Evolutionary conservation across 352 stramenopile species (phyloP).

Genomic region (Phytophthora tentaculata): DNA sequence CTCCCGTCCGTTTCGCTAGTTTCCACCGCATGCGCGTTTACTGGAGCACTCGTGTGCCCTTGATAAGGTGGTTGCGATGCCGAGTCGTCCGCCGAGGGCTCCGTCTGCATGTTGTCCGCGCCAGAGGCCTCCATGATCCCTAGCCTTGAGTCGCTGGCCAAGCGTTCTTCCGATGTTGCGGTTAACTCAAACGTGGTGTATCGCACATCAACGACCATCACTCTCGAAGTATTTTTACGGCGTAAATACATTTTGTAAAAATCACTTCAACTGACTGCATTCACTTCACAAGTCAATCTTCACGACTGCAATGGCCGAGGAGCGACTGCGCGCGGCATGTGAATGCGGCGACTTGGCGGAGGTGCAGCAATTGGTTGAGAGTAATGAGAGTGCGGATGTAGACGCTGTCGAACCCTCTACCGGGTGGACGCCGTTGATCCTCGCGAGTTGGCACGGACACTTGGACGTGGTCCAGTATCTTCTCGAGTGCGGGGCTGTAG

Average conservation of each 20-base stretch:
- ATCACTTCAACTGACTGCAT: conserved; percentile 2
- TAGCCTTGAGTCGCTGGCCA: conserved; percentile 13
- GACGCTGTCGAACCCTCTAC: neutral
- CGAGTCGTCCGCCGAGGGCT: conserved; percentile 9
- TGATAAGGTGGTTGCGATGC: conserved; percentile 12
- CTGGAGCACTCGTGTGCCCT: neutral
- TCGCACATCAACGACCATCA: conserved; percentile 18
- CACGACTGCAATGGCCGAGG: neutral
- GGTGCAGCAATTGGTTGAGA: neutral
- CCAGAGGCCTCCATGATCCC: conserved; percentile 27
- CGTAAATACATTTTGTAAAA: conserved; percentile 5
- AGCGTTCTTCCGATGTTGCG: conserved; percentile 12
- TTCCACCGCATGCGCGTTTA: neutral
- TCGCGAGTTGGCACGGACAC: neutral
- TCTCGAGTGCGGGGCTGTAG: neutral
- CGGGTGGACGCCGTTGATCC: conserved; percentile 5
- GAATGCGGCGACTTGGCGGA: neutral
- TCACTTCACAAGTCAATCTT: neutral
- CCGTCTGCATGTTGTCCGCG: conserved; percentile 18
- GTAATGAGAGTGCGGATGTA: neutral
- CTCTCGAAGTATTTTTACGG: conserved; percentile 1
- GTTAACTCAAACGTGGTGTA: conserved; percentile 9
- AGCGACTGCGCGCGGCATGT: neutral
- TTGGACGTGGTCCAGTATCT: conserved; percentile 3
- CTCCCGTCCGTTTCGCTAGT: neutral